A percentile compares a stretch with the other conserved stretches of the same genome.
Evolutionary conservation across 805 yeast species (phyloP).

Genomic region (Suhomyces vadensis): DNA sequence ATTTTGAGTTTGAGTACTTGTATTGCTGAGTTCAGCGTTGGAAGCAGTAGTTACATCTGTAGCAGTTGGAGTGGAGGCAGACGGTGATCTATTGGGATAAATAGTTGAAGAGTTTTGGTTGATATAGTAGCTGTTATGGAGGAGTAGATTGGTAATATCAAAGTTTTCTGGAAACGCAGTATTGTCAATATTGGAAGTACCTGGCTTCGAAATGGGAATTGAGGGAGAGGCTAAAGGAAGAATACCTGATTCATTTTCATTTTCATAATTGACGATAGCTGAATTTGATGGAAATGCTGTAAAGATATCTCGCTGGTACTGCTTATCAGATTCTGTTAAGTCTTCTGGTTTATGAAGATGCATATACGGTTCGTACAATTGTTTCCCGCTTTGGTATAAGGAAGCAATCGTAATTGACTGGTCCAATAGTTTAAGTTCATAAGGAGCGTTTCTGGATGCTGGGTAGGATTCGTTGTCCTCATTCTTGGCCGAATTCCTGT

Average conservation of each 20-base stretch:
- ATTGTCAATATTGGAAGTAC: constrained; percentile 7
- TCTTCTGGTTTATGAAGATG: constrained; percentile 33
- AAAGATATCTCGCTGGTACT: constrained; percentile 25
- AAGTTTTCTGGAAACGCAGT: constrained; percentile 23
- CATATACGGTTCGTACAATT: constrained; percentile 32
- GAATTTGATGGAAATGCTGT: constrained; percentile 14
- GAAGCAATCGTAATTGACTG: constrained; percentile 46
- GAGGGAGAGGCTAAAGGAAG: constrained; percentile 1
- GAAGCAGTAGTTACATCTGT: not conserved
- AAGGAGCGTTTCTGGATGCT: not conserved
- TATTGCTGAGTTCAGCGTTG: not conserved
- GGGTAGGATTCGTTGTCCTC: not conserved
- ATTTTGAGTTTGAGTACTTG: not conserved
- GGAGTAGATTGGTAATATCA: constrained; percentile 27
- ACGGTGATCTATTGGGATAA: not conserved
- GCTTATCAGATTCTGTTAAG: constrained; percentile 32
- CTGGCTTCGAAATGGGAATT: not conserved
- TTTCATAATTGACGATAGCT: not conserved
- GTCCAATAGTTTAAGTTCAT: constrained; percentile 32
- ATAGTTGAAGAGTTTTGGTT: constrained; percentile 1
- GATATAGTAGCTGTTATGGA: constrained; percentile 18
- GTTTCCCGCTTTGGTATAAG: constrained; percentile 36
- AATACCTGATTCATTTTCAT: not conserved
- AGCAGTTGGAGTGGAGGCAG: not conserved
- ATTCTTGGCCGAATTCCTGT: not conserved